phyloP scores from a whole-genome alignment of 352 stramenopile species.

The Globisporangium spiculum region DNA sequence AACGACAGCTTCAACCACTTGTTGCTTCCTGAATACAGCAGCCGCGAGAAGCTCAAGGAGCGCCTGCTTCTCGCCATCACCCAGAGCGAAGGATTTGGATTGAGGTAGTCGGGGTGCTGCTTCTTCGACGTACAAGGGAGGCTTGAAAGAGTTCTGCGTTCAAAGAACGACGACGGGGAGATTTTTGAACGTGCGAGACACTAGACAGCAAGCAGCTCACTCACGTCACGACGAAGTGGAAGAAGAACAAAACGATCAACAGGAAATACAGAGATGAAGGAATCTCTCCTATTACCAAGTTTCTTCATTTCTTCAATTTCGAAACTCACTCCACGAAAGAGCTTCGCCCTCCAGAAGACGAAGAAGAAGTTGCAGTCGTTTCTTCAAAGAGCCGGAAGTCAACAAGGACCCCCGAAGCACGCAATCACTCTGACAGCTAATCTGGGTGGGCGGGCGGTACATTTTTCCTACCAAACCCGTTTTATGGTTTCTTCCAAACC shows the following conservation, averaged over 20 bases:
- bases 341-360: too few species aligned
- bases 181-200: not conserved
- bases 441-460: not conserved
- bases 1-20: slow-evolving; percentile 82
- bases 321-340: too few species aligned
- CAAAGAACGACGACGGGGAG: not conserved
- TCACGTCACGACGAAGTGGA: not conserved
- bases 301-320: not conserved
- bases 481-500: not conserved
- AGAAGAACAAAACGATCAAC: not conserved
- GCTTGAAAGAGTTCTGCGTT: not conserved
- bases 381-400: too few species aligned
- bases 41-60: slow-evolving; percentile 75
- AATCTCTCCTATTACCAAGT: not conserved
- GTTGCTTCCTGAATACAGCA: slow-evolving; percentile 79
- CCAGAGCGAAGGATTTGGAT: slow-evolving; percentile 79
- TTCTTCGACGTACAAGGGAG: not conserved
- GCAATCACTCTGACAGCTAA: too few species aligned
- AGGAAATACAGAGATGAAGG: not conserved
- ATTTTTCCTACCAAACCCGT: not conserved
- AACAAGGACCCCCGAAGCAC: too few species aligned
- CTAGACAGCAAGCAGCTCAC: not conserved
- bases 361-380: too few species aligned
- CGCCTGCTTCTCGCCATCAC: slow-evolving; percentile 79
- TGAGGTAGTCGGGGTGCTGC: slow-evolving; percentile 37